A percentile compares a stretch with the other conserved stretches of the same genome.
phyloP scores from a whole-genome alignment of 164 flowering plant species.

The Aristolochia contorta region DNA sequence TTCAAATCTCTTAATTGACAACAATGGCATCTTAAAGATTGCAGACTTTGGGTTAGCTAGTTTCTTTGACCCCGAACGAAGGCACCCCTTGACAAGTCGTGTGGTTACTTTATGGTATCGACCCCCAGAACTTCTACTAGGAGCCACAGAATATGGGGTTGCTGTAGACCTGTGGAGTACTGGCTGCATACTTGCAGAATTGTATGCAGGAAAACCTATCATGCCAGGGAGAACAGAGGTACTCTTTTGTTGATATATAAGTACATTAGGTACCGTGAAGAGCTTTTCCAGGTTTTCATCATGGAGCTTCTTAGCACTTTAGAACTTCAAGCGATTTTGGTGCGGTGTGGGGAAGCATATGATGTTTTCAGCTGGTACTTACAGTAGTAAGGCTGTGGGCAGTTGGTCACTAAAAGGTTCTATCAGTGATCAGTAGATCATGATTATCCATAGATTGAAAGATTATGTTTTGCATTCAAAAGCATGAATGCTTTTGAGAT shows the following conservation, averaged over 20 bases:
- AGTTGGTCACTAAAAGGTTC: too few species aligned
- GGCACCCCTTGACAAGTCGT: constrained; percentile 82
- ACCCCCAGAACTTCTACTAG: constrained; percentile 94
- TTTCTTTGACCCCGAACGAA: constrained; percentile 59
- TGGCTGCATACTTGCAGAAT: constrained; percentile 95
- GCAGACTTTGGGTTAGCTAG: constrained; percentile 97
- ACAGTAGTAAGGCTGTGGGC: too few species aligned
- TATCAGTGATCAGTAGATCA: too few species aligned
- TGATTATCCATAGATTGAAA: too few species aligned
- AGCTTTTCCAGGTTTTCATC: too few species aligned
- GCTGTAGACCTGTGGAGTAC: constrained; percentile 99
- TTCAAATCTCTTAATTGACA: constrained; percentile 89
- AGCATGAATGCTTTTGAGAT: too few species aligned
- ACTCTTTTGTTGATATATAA: constrained; percentile 1
- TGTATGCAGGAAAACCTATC: constrained; percentile 94
- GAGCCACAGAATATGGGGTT: constrained; percentile 82
- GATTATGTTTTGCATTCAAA: too few species aligned
- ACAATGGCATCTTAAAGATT: constrained; percentile 77
- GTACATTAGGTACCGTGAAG: too few species aligned
- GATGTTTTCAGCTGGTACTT: too few species aligned
- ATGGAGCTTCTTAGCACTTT: too few species aligned
- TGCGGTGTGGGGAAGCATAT: too few species aligned
- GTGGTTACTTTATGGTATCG: constrained; percentile 98
- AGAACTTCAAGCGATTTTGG: too few species aligned
- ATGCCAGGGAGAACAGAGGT: constrained; percentile 99